Base-by-base conservation (phyloP, 1,139 yeast species). In the Yamadazyma mexicana region DNA sequence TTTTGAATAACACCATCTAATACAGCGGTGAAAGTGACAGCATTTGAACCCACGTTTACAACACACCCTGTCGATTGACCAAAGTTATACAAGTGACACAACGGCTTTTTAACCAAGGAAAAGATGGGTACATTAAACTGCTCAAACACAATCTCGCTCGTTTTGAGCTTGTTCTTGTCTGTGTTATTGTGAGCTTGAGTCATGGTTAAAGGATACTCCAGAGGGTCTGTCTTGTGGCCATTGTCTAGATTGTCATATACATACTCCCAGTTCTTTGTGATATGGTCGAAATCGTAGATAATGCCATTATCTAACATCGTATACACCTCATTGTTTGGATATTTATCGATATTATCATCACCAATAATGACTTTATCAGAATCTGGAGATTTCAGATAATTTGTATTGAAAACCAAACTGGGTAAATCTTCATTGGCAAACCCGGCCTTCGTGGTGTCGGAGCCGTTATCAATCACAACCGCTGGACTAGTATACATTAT, bases 21-120 rank as follows among this genome's bases (percentile, higher is more conserved):
- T 24, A 85, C 73, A 11, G 92, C 91, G 0, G 89, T 83, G 5
- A 84, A 81, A 34, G 79, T 72, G 17, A 81, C 70, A 3, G 75
- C 73, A 17, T 80, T 66, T 2, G 83, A 71, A 2, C 91, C 92
- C 33, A 85, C 59, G 52, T 85, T 91, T 27, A 85, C 73, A 16
- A 84, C 84, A 43, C 85, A 65, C 5, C 87, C 85, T 10, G 82
- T 78, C 16, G 82, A 71, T 52, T 78, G 78, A 3, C 89, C 88
- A 51, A 81, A 70, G 25, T 87, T 81, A 54, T 82, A 81, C 15
- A 86, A 75, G 39, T 83, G 81, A 23, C 87, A 82, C 43, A 85
- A 59, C 4, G 91, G 91, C 34, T 81, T 77, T 54, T 83, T 79
- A n/a, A 82, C 74, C 40, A 85, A 64, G 27, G 87, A 79, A 49